These are phyloP conservation scores for Petrea volubilis DNA, from an alignment of 257 asterid genomes.

Conservation along the genomic window DNA sequence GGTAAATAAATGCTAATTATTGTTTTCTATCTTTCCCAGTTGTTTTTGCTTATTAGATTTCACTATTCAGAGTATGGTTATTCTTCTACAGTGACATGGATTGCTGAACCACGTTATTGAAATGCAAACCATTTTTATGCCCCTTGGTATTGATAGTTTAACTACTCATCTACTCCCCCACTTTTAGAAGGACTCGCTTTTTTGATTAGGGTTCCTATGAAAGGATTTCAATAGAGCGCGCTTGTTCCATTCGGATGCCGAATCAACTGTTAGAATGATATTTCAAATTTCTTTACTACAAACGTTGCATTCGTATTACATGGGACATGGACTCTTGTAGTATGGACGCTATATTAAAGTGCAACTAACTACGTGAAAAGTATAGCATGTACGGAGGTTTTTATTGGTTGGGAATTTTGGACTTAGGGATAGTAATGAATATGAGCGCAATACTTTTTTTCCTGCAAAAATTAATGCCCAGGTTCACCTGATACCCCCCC, in stretches of 20 bases:
- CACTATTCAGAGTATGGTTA: slow-evolving; percentile 5
- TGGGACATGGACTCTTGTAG: slow-evolving; percentile 18
- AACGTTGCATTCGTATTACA: not conserved
- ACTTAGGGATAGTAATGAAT: not conserved
- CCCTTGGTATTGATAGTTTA: not conserved
- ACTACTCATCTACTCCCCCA: not conserved
- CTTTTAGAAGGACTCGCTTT: not conserved
- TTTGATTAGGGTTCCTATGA: not conserved
- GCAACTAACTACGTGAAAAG: not conserved
- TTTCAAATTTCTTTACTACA: not conserved
- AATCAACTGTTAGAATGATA: not conserved
- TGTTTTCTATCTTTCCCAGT: not conserved
- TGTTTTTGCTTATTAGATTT: not conserved
- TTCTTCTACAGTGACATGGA: not conserved
- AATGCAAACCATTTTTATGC: not conserved
- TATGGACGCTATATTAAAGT: slow-evolving; percentile 10
- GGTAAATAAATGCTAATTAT: not conserved
- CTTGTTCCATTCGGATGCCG: slow-evolving; percentile 8
- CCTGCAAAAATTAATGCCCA: slow-evolving; percentile 3
- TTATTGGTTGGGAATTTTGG: not conserved
- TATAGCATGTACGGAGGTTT: not conserved
- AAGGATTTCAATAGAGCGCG: not conserved
- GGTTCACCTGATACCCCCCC: not conserved
- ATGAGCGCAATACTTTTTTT: not conserved
- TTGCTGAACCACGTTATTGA: not conserved